A percentile compares a stretch with the other conserved stretches of the same genome.
Evolutionary conservation across 768 basidiomycete species (phyloP).

Genomic region (Boletus rubroflammeus): DNA sequence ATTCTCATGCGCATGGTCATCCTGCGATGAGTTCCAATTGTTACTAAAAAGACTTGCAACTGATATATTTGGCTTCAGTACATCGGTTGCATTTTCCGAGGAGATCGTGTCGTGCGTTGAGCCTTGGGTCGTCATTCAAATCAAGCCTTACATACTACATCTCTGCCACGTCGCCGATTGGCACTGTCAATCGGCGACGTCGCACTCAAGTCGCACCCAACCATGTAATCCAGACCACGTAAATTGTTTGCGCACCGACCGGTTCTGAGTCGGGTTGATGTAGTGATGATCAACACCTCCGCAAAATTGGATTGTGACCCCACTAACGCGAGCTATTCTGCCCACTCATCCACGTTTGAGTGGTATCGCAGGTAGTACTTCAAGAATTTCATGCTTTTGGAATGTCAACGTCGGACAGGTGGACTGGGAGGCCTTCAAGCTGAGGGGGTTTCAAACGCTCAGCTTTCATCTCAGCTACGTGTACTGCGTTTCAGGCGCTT

Average conservation of each 20-base stretch:
- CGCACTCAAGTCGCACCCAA: too few relatives aligned
- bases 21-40: not conserved
- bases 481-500: too few relatives aligned
- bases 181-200: too few relatives aligned
- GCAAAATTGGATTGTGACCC: too few relatives aligned
- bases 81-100: not conserved
- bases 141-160: not conserved
- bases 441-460: not conserved
- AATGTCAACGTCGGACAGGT: not conserved
- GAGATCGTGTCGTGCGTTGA: not conserved
- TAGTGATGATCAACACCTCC: too few relatives aligned
- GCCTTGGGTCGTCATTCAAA: too few relatives aligned
- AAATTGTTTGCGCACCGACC: too few relatives aligned
- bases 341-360: not conserved
- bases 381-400: not conserved
- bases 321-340: not conserved
- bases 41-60: not conserved
- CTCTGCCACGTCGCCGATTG: too few relatives aligned
- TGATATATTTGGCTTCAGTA: not conserved
- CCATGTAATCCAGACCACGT: too few relatives aligned
- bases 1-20: not conserved
- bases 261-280: too few relatives aligned
- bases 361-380: not conserved
- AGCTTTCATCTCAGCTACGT: not conserved
- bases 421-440: not conserved